Evolutionary conservation across 1,284 basidiomycete species (phyloP).

Genomic region (Trichosporon faecale): DNA sequence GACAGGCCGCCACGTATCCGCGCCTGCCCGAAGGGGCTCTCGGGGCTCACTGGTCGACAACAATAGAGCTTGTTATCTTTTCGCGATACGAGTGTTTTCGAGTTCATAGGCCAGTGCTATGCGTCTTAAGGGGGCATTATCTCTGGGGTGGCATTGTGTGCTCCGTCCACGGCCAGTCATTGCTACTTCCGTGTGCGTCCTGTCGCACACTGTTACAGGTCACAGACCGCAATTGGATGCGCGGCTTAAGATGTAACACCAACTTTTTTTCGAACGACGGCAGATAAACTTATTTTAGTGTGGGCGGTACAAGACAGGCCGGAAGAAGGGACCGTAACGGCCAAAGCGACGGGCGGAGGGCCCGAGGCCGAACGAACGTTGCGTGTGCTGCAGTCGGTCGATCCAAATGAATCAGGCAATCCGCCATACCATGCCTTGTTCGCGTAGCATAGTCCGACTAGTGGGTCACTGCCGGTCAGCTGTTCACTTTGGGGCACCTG

Average conservation of each 20-base stretch:
- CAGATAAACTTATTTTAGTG: conserved; percentile 7
- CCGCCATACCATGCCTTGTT: neutral
- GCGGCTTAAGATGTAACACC: neutral
- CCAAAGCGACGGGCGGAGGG: neutral
- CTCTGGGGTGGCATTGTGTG: neutral
- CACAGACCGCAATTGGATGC: neutral
- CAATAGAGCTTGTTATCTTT: neutral
- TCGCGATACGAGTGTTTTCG: neutral
- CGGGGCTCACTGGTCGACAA: neutral
- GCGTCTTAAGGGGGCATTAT: neutral
- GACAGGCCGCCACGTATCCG: conserved; percentile 3
- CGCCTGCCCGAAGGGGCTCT: neutral
- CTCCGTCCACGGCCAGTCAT: neutral
- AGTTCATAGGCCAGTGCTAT: neutral
- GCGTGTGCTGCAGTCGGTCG: neutral
- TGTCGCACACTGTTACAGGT: neutral
- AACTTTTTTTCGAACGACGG: conserved; percentile 6
- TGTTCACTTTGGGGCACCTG: neutral
- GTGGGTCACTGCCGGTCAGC: neutral
- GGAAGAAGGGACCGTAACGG: neutral
- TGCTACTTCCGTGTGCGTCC: neutral
- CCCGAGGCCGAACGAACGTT: neutral
- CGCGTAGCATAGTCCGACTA: neutral
- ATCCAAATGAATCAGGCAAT: neutral
- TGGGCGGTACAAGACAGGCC: neutral